Base-by-base conservation (phyloP, 108 stramenopile genomes). In the Mayamaea pseudoterrestris region DNA sequence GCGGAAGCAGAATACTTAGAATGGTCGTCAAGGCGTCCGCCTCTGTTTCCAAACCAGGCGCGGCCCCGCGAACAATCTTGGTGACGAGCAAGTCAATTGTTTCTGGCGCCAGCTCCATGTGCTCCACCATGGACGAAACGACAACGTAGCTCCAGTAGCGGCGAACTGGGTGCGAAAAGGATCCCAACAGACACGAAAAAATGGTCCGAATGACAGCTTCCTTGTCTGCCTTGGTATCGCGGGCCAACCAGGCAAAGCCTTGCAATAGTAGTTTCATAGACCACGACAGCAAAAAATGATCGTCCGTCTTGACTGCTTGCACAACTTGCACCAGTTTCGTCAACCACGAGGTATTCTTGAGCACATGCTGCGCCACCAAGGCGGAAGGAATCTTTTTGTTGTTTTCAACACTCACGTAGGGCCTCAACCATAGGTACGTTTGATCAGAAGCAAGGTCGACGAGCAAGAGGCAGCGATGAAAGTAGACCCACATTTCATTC, bases 221-320 rank as follows among this genome's bases (percentile, higher is more conserved):
- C 47, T 60, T 35, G 35, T 69, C 68, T 45, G 47, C 68, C 31
- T 34, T 44, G 25, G 32, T 46, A n/a, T n/a, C n/a, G n/a, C n/a
- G n/a, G n/a, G n/a, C n/a, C 35, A 72, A 71, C 28, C 66, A 49
- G 27, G 66, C 50, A 35, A 83, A 47, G 5, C 78, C 67, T 47
- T 90, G 76, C n/a, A 80, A 71, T 1, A 83, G 22, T 2, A 81
- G 54, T 1, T 76, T 69, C 7, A 72, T 81, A 11, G 73, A 61
- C 41, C 80, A 83, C 7, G 83, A 83, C 0, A 85, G 36, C 14
- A 63, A 42, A n/a, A n/a, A n/a, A n/a, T n/a, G n/a, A n/a, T n/a
- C n/a, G n/a, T n/a, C n/a, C n/a, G n/a, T n/a, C n/a, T n/a, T n/a
- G n/a, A n/a, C n/a, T n/a, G n/a, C n/a, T n/a, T n/a, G n/a, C n/a